phyloP scores from a whole-genome alignment of 805 yeast genomes.

The Zygotorulaspora sp. region DNA sequence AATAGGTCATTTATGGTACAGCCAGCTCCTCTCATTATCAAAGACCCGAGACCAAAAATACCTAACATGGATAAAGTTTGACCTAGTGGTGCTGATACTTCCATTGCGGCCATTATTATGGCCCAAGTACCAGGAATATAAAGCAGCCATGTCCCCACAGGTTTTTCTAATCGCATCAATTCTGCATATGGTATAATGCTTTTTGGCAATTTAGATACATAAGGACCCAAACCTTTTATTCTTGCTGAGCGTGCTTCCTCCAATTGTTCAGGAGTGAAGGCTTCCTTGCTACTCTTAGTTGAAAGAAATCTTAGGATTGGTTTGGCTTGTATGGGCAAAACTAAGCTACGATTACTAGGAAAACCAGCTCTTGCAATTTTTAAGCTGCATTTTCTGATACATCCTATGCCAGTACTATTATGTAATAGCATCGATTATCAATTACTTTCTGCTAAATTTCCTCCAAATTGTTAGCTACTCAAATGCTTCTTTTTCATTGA shows the following conservation, averaged over 20 bases:
- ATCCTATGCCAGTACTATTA: neutral
- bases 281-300: constrained; percentile 5
- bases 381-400: neutral
- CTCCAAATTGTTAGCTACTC: no score
- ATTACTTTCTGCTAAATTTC: no score
- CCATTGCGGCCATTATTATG: constrained; percentile 80
- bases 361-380: neutral
- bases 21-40: constrained; percentile 96
- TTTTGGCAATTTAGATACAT: constrained; percentile 61
- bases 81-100: constrained; percentile 61
- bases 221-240: constrained; percentile 44
- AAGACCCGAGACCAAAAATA: constrained; percentile 76
- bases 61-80: constrained; percentile 58
- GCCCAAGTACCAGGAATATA: constrained; percentile 90
- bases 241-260: constrained; percentile 47
- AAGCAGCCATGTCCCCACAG: constrained; percentile 88
- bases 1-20: constrained; percentile 90
- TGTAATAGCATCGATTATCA: neutral
- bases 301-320: constrained; percentile 6
- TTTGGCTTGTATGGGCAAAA: neutral
- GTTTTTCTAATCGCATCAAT: constrained; percentile 85
- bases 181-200: constrained; percentile 86
- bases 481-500: no score
- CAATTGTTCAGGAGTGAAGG: constrained; percentile 30
- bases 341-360: neutral